These are phyloP conservation scores for Colletotrichum tropicicola DNA, from an alignment of 2,329 filamentous ascomycete species.

Conservation along the genomic window DNA sequence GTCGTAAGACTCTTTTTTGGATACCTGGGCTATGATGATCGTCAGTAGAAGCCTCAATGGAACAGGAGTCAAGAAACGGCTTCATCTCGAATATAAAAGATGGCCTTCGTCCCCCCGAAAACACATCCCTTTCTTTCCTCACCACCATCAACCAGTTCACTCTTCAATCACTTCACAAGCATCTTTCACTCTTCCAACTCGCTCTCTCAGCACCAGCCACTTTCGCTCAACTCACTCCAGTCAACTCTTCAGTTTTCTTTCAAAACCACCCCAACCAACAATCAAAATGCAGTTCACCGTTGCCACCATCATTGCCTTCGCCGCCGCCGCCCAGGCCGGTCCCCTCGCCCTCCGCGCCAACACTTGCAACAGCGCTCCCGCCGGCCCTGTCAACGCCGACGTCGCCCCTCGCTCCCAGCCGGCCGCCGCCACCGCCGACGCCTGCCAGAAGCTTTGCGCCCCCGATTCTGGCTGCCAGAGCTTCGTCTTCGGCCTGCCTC, in stretches of 20 bases:
- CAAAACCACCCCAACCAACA: neutral
- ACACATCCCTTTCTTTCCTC: neutral
- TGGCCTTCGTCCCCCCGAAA: neutral
- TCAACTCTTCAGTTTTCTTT: neutral
- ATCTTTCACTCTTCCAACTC: constrained; percentile 3
- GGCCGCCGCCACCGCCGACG: constrained; percentile 9
- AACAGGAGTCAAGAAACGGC: too few relatives aligned
- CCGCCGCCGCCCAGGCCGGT: constrained; percentile 11
- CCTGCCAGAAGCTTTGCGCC: constrained; percentile 22
- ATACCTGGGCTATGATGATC: neutral
- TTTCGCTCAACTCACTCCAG: neutral
- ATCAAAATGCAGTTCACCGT: constrained; percentile 21
- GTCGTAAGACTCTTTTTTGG: neutral
- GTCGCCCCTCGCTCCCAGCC: constrained; percentile 15
- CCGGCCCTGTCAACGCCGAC: neutral
- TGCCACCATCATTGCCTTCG: constrained; percentile 3
- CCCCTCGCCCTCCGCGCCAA: constrained; percentile 5
- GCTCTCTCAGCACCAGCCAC: neutral
- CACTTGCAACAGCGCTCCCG: constrained; percentile 11
- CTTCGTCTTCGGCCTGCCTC: constrained; percentile 12
- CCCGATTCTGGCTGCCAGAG: constrained; percentile 7
- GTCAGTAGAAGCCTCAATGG: neutral
- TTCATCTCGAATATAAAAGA: neutral
- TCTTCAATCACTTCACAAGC: constrained; percentile 3
- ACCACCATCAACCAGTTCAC: constrained; percentile 8